These are phyloP conservation scores for Phytopythium aichiense DNA, from an alignment of 352 stramenopile genomes.

Conservation along the genomic window DNA sequence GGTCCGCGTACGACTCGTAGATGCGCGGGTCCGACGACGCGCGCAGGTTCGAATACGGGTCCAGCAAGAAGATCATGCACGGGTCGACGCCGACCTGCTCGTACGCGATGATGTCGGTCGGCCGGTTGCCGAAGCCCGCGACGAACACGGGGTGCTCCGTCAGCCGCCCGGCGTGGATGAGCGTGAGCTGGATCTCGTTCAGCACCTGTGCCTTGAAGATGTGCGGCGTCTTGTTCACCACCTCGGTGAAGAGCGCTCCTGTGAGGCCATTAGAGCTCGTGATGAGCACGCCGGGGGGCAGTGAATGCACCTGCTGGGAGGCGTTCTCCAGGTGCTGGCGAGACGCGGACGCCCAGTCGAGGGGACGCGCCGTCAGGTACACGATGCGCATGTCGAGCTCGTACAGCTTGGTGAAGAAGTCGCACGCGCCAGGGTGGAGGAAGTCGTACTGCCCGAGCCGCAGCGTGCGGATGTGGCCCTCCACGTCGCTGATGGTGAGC, in stretches of 20 bases:
- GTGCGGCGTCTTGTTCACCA: constrained; percentile 85
- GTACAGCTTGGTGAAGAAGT: constrained; percentile 81
- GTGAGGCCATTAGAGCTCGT: constrained; percentile 80
- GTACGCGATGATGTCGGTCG: constrained; percentile 78
- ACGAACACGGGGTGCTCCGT: constrained; percentile 78
- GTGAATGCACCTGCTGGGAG: constrained; percentile 43
- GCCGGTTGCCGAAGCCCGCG: constrained; percentile 83
- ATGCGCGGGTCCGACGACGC: constrained; percentile 50
- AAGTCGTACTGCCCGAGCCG: constrained; percentile 83
- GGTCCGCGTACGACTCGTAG: constrained; percentile 82
- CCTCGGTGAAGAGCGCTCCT: constrained; percentile 71
- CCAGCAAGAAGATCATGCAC: constrained; percentile 76
- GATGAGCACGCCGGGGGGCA: constrained; percentile 71
- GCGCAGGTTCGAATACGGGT: constrained; percentile 75
- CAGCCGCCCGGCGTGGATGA: constrained; percentile 71
- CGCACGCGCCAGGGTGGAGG: constrained; percentile 66
- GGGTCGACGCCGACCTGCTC: constrained; percentile 68
- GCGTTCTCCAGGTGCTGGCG: constrained; percentile 74
- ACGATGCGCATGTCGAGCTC: constrained; percentile 70
- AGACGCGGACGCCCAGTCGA: constrained; percentile 74
- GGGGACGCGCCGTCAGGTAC: constrained; percentile 75
- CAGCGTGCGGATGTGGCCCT: constrained; percentile 82
- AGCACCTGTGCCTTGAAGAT: constrained; percentile 82
- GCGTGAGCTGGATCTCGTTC: constrained; percentile 75
- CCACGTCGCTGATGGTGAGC: constrained; percentile 81